phyloP scores from a whole-genome alignment of 306 rosid species.

The Cucurbita argyrosperma region DNA sequence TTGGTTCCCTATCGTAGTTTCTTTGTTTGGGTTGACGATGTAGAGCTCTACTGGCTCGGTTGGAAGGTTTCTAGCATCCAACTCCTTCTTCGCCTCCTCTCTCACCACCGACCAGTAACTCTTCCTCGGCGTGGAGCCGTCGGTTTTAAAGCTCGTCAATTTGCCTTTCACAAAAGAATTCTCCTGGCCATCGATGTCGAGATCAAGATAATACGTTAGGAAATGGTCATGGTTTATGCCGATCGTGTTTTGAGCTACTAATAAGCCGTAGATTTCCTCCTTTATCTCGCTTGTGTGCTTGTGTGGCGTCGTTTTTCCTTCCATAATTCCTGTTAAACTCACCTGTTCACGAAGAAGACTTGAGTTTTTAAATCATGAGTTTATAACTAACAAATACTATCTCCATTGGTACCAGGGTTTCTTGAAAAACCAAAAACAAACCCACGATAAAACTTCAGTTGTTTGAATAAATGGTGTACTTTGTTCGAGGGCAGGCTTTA shows the following conservation, averaged over 20 bases:
- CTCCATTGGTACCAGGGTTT: no score
- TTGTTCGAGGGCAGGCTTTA: no score
- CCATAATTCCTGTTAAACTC: constrained; percentile 2
- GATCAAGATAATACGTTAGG: constrained; percentile 37
- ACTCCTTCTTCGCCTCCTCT: not conserved
- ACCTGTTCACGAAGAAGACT: not conserved
- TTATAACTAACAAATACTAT: no score
- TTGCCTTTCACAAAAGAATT: constrained; percentile 36
- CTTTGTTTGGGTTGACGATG: constrained; percentile 19
- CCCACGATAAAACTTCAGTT: no score
- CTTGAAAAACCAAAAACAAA: no score
- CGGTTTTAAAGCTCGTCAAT: not conserved
- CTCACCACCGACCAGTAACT: not conserved
- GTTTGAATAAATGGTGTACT: no score
- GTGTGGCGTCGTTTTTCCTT: not conserved
- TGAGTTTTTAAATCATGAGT: no score
- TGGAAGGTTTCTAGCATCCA: not conserved
- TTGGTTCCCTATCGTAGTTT: constrained; percentile 19
- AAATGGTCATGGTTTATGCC: constrained; percentile 56
- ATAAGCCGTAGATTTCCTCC: constrained; percentile 21
- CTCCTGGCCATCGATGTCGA: constrained; percentile 36
- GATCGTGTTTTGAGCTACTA: constrained; percentile 28
- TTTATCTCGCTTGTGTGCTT: not conserved
- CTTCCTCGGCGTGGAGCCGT: not conserved
- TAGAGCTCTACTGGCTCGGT: constrained; percentile 9